Percentiles rank a stretch among this genome's conserved stretches.
phyloP scores from a whole-genome alignment of 495 filamentous ascomycete species.

The Aspergillus hancockii region DNA sequence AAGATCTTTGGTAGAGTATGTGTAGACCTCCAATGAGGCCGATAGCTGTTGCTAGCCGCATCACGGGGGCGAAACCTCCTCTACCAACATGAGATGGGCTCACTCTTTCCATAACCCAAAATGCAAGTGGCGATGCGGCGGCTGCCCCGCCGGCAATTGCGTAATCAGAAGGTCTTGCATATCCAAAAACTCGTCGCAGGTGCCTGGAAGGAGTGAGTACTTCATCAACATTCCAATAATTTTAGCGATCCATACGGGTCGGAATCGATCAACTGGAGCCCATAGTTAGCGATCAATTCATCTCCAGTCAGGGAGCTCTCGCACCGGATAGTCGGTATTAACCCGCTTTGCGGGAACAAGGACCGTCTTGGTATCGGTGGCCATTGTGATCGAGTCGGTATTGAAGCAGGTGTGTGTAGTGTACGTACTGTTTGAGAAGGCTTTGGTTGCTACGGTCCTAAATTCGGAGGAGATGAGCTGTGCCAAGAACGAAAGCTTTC shows the following conservation, averaged over 20 bases:
- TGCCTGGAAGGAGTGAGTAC: slow-evolving; percentile 60
- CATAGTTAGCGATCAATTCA: slow-evolving; percentile 27
- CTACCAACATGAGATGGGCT: slow-evolving; percentile 78
- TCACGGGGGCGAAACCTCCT: slow-evolving; percentile 76
- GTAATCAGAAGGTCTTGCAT: slow-evolving; percentile 85
- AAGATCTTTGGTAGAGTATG: slow-evolving; percentile 74
- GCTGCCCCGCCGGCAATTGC: slow-evolving; percentile 63
- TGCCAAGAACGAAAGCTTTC: slow-evolving; percentile 27
- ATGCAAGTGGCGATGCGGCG: slow-evolving; percentile 66
- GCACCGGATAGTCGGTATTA: slow-evolving; percentile 78
- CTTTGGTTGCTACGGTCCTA: slow-evolving; percentile 17
- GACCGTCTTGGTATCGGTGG: slow-evolving; percentile 55
- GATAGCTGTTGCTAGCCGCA: slow-evolving; percentile 75
- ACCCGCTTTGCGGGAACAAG: slow-evolving; percentile 75
- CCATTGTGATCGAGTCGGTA: slow-evolving; percentile 48
- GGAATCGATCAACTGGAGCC: slow-evolving; percentile 84
- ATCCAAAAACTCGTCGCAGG: slow-evolving; percentile 81
- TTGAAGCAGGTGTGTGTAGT: slow-evolving; percentile 13
- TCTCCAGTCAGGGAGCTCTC: slow-evolving; percentile 26
- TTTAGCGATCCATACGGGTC: slow-evolving; percentile 73
- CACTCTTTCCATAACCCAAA: slow-evolving; percentile 77
- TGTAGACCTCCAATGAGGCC: slow-evolving; percentile 75
- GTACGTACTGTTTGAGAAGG: slow-evolving; percentile 10
- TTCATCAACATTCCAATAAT: slow-evolving; percentile 9
- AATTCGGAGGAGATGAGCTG: slow-evolving; percentile 27